Base-by-base conservation (phyloP, 306 rosid species). In the Begonia fuchsioides region DNA sequence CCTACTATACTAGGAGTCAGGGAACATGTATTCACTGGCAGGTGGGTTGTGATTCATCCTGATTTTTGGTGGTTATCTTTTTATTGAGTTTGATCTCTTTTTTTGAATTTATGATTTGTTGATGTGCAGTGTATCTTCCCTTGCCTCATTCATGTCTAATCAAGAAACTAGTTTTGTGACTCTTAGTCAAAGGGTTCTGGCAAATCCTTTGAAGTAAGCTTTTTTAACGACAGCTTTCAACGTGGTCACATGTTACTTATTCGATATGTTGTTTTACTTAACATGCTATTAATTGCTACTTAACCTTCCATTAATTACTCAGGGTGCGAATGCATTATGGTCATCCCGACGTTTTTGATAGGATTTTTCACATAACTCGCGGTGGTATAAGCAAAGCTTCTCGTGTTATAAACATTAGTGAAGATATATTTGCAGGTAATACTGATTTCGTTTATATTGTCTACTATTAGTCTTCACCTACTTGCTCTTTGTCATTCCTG, bases 341-440 rank as follows among this genome's bases (percentile, higher is more conserved):
- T 16, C 97, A 88, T 76, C 93, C 97, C 40, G 97, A 88, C 74
- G 93, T 88, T 58, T 88, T 88, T 57, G 95, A 88, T 63, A 76
- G 97, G 71, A 66, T 88, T 13, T 88, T 88, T 53, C 97, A 88
- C 63, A 71, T 88, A 52, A 88, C 97, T 15, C 80, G 97, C 2
- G 97, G 97, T 70, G 97, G 97, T 55, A 74, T 88, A 46, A 84
- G 97, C 82, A 88, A 88, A 75, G 93, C 97, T 18, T 88, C 97
- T 43, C 93, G 95, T 20, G 82, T 84, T 49, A 81, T 88, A 57
- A 88, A 88, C 73, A 78, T 81, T 44, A 88, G 96, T 68, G 96
- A 80, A 74, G 96, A 87, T 70, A 80, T 87, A 50, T 87, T 1
- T 68, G 72, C 97, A 40, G 97, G 97, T 81, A 46, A 60, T 60